Base-by-base conservation (phyloP, 345 rosid genomes). In the Conringia planisiliqua region DNA sequence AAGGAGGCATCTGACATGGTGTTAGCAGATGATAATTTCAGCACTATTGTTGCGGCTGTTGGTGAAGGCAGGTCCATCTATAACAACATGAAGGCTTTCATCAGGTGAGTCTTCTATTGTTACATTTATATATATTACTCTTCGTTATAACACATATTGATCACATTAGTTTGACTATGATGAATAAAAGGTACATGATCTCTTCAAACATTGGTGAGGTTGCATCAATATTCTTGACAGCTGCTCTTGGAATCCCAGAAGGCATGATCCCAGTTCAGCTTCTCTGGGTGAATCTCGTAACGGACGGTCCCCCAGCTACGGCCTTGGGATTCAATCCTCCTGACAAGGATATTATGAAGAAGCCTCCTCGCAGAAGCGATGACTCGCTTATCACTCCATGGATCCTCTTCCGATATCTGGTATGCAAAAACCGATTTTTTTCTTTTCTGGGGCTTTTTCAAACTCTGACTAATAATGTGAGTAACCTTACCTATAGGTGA, bases 1-100 rank as follows among this genome's bases (percentile, higher is more conserved):
- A 95, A 95, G 80, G 99, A 95, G 76, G 99, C 99, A 30, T 84
- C 99, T 24, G 97, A 95, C 83, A 92, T 95, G 99, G 99, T 95
- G 72, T 70, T 95, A 67, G 97, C 99, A 44, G 99, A 95, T 87
- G 99, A 95, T 82, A 92, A 95, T 73, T 95, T 95, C 72, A 85
- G 97, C 84, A 88, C 97, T 11, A 95, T 95, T 68, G 99, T 91
- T 67, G 87, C 97, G 40, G 99, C 99, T 40, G 92, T 95, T 79
- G 99, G 97, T 48, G 99, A 94, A 81, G 99, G 99, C 64, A 83
- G 97, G 77, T 92, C 97, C 39, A 94, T 94, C 65, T 95, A 95
- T 70, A 32, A 92, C 78, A 95, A 95, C 75, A 95, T 95, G 99
- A 95, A 95, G 85, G 97, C 99, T 20, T 95, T 95, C 74, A 92